Evolutionary conservation across 169 alveolate species (phyloP), one percentile per base, ranked within the genome.

Genomic region (Plasmodium yoelii): DNA sequence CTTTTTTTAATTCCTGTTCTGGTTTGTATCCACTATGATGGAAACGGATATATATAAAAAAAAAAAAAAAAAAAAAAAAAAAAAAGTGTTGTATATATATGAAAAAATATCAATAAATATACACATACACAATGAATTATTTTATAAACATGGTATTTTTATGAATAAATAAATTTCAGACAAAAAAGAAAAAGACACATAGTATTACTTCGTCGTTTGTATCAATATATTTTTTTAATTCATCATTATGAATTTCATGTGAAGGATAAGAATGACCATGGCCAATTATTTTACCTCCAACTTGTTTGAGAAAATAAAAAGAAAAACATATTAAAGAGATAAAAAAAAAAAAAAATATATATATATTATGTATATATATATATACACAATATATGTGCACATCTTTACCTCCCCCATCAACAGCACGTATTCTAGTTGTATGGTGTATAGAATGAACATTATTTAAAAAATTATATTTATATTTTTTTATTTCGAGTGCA

Each of bases 1-100:
- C 95, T 70, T 61, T 70, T 61, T 26, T 61, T 56, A 28, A 92
- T 92, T 34, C 95, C 95, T 15, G 95, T 92, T 18, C 95, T 80
- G 28, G 93, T 92, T 42, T 82, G 77, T 24, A 92, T 88, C 95
- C 95, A 92, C 95, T 92, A 44, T 19, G 5, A 34, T 34, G 42
- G 42, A 47, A 75, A 22, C 18, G 39, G 46, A 56, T 13, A 39
- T n/a, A n/a, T n/a, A n/a, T n/a, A n/a, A n/a, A n/a, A n/a, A n/a
- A n/a, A n/a, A n/a, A n/a, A n/a, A n/a, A n/a, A n/a, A n/a, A n/a
- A n/a, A n/a, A n/a, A n/a, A n/a, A n/a, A n/a, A 2, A 7, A 13
- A 65, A 39, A 8, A 7, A 4, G 10, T 34, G 5, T 65, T 15
- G 15, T 5, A 46, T 2, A 9, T 47, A 44, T 67, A 24, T 57